Base-by-base conservation (phyloP, 495 filamentous ascomycete species). In the Schizothecium vesticola region DNA sequence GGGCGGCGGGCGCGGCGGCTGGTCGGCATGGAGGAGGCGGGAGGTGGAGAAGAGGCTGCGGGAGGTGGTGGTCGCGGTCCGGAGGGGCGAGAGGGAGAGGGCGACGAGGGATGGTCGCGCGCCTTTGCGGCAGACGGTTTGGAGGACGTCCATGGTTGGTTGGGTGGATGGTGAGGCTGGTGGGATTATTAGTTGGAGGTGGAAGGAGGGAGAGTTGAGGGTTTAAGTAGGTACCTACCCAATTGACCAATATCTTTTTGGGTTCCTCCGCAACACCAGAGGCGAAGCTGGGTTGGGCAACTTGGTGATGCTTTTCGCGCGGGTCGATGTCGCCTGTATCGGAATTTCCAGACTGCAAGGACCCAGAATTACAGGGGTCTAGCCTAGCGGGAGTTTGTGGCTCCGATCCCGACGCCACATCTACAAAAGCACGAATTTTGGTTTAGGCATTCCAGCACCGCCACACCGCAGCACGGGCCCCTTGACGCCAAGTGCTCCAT, bases 71-170 rank as follows among this genome's bases (percentile, higher is more conserved):
- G 33, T 12, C 33, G 33, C 33, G 33, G 33, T 43, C 12, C 33
- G 33, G 33, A 43, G 33, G 33, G 33, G 6, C 12, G 33, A 43
- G 33, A 60, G 29, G 56, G 70, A 16, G 61, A 57, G 51, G 60
- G 66, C 31, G 56, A 69, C 64, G 59, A 66, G 62, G 10, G 67
- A 63, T 19, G 71, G 71, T 57, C 68, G 66, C 60, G 67, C 33
- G 36, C 68, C 73, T 63, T 73, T 67, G 68, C 71, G 74, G 68
- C 69, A 69, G 59, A 75, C 61, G 63, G 68, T 66, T 33, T 67
- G 75, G 36, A 74, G 73, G 70, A 73, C 56, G 63, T 71, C 73
- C 74, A 77, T 78, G 24, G 13, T 58, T 24, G 33, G 3, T 43
- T 6, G n/a, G 19, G 24, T 16, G 36, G 24, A 9, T 25, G 71